These are phyloP conservation scores for Austroboletus niveus DNA, from an alignment of 1,284 basidiomycete genomes.

Conservation along the genomic window DNA sequence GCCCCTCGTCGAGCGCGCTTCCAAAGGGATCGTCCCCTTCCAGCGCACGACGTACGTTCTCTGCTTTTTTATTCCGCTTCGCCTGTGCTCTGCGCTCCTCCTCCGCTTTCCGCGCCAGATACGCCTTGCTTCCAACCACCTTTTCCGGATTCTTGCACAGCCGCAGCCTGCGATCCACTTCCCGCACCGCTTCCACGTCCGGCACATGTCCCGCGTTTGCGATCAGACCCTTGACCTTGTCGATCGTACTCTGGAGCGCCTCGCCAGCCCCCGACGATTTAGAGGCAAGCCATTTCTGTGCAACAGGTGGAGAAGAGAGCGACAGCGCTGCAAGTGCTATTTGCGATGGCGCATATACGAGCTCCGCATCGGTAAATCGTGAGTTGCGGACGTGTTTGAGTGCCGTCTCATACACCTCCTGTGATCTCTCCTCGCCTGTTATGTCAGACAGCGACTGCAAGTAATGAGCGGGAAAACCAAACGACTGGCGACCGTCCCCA, in stretches of 20 bases:
- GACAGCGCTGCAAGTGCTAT: slow-evolving; percentile 87
- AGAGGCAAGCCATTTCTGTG: slow-evolving; percentile 59
- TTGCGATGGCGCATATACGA: slow-evolving; percentile 90
- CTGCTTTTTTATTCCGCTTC: slow-evolving; percentile 66
- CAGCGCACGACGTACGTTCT: slow-evolving; percentile 48
- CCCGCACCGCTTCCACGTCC: slow-evolving; percentile 79
- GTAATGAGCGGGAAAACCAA: slow-evolving; percentile 10
- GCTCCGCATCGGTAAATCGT: slow-evolving; percentile 88
- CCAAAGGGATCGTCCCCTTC: slow-evolving; percentile 67
- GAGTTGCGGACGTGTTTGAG: slow-evolving; percentile 65
- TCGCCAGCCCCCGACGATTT: slow-evolving; percentile 41
- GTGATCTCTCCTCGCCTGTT: slow-evolving; percentile 40
- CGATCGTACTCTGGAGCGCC: slow-evolving; percentile 42
- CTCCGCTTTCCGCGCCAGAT: slow-evolving; percentile 61
- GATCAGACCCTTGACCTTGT: slow-evolving; percentile 59
- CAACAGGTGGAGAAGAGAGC: slow-evolving; percentile 59
- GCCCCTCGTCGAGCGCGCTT: slow-evolving; percentile 40
- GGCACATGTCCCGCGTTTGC: slow-evolving; percentile 57
- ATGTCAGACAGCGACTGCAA: slow-evolving; percentile 51
- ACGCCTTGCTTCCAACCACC: slow-evolving; percentile 81
- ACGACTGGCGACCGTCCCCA: slow-evolving; percentile 33
- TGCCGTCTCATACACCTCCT: slow-evolving; percentile 57
- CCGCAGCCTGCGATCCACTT: slow-evolving; percentile 82
- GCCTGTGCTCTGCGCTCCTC: slow-evolving; percentile 62
- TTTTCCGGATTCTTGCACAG: slow-evolving; percentile 94